Percentiles rank a stretch among this genome's conserved stretches.
These are phyloP conservation scores for Saccharum spontaneum DNA, from an alignment of 176 grass and related monocot species.

Conservation along the genomic window DNA sequence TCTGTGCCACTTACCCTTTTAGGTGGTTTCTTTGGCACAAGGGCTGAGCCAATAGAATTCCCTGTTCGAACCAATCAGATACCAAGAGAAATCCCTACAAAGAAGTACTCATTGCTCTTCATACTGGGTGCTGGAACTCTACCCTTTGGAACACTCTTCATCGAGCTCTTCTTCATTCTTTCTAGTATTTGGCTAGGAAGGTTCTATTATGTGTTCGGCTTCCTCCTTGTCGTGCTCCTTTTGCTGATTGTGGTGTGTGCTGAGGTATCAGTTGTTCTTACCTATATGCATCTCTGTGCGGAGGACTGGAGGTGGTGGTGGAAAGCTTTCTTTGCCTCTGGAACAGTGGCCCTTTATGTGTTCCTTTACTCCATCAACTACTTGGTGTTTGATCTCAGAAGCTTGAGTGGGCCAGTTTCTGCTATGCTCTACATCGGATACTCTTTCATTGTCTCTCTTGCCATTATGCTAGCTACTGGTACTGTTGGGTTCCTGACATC, in stretches of 20 bases:
- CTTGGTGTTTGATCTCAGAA: constrained; percentile 83
- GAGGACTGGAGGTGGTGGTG: constrained; percentile 96
- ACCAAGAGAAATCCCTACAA: constrained; percentile 72
- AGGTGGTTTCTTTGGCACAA: constrained; percentile 80
- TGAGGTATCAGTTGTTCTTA: constrained; percentile 89
- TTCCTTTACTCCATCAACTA: constrained; percentile 92
- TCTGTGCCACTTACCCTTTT: constrained; percentile 88
- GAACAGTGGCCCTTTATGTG: constrained; percentile 71
- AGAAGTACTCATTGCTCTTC: constrained; percentile 86
- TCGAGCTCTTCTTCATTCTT: constrained; percentile 87
- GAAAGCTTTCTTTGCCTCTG: constrained; percentile 87
- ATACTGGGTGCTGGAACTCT: constrained; percentile 80
- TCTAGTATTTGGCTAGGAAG: constrained; percentile 91
- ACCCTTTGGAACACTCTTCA: constrained; percentile 90
- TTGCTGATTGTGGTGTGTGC: constrained; percentile 78
- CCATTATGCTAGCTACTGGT: constrained; percentile 84
- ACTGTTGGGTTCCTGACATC: constrained; percentile 80
- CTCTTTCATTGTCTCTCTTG: constrained; percentile 72
- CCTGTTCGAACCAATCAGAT: constrained; percentile 92
- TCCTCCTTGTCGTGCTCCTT: constrained; percentile 79
- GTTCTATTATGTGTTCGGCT: constrained; percentile 92
- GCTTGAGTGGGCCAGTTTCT: constrained; percentile 83
- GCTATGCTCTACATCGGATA: constrained; percentile 83
- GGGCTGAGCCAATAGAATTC: constrained; percentile 62
- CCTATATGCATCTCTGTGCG: constrained; percentile 88